These are phyloP conservation scores for Curvularia sp. DNA, from an alignment of 2,329 filamentous ascomycete species.

Conservation along the genomic window DNA sequence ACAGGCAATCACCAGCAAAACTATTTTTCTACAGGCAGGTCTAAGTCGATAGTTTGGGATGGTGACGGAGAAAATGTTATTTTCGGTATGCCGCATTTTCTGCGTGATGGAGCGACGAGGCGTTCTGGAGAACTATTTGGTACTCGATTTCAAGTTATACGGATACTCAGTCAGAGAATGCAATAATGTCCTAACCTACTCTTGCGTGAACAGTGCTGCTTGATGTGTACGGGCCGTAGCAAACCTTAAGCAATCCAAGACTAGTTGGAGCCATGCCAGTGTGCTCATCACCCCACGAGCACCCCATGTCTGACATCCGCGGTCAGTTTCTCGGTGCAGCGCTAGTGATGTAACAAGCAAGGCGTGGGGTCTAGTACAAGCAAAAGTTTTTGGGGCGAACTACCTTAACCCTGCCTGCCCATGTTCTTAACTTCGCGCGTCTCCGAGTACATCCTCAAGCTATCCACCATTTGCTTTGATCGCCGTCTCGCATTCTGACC, in stretches of 20 bases:
- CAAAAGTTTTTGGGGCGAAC: constrained; percentile 33
- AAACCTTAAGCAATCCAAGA: background rate
- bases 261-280: background rate
- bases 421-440: constrained; percentile 21
- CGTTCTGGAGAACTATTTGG: constrained; percentile 22
- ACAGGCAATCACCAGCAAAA: background rate
- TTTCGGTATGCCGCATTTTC: constrained; percentile 16
- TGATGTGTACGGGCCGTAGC: background rate
- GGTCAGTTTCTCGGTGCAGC: constrained; percentile 22
- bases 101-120: constrained; percentile 36
- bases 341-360: constrained; percentile 35
- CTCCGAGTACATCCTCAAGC: constrained; percentile 13
- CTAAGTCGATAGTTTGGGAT: background rate
- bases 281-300: constrained; percentile 10
- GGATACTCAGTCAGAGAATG: constrained; percentile 1
- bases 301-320: constrained; percentile 25
- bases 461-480: constrained; percentile 15
- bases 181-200: background rate
- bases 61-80: background rate
- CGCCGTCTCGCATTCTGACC: constrained; percentile 7
- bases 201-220: background rate
- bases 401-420: constrained; percentile 31
- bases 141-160: constrained; percentile 7
- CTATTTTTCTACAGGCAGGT: background rate
- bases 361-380: constrained; percentile 26